These are phyloP conservation scores for Botrytis fragariae DNA, from an alignment of 2,329 filamentous ascomycete genomes.

Conservation along the genomic window DNA sequence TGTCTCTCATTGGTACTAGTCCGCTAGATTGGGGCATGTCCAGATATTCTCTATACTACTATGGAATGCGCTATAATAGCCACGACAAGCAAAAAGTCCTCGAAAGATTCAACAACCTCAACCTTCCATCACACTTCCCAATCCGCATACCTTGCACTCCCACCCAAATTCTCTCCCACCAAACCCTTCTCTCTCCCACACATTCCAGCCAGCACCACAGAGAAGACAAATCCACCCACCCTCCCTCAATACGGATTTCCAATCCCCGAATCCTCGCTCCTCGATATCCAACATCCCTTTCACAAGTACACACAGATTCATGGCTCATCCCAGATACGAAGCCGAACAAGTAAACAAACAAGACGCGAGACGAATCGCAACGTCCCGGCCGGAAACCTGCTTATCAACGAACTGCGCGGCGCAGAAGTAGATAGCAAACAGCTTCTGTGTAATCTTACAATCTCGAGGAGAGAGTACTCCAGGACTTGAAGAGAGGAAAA, in stretches of 20 bases:
- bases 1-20: too few species aligned
- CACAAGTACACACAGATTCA: too few species aligned
- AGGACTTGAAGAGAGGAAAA: too few species aligned
- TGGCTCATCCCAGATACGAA: too few species aligned
- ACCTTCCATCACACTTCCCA: not conserved
- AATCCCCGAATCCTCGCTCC: not conserved
- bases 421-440: too few species aligned
- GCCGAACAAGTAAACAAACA: too few species aligned
- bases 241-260: not conserved
- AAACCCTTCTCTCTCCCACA: not conserved
- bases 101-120: not conserved
- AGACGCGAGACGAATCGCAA: too few species aligned
- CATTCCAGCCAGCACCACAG: not conserved
- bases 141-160: not conserved
- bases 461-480: too few species aligned
- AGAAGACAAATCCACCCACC: not conserved
- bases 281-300: not conserved
- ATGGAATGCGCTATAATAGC: not conserved
- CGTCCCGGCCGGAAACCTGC: too few species aligned
- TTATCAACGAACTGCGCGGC: too few species aligned
- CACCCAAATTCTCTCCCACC: too few species aligned
- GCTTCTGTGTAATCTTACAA: too few species aligned
- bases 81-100: not conserved
- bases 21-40: not conserved
- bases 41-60: not conserved